phyloP scores from a whole-genome alignment of 2,329 filamentous ascomycete genomes.

The Triangularia setosa region DNA sequence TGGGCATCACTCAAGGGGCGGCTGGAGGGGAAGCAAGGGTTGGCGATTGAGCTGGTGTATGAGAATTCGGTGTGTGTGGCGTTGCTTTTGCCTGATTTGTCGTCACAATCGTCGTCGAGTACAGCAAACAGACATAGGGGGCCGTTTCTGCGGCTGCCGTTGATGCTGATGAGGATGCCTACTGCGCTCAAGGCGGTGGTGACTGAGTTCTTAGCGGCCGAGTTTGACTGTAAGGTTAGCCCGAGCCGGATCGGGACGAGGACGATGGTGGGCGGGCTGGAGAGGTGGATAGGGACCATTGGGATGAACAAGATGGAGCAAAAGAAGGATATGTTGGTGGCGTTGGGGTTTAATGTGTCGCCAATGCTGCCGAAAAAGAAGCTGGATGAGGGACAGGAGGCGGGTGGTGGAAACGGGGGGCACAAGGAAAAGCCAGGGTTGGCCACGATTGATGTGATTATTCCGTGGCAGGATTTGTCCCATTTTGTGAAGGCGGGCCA shows the following conservation, averaged over 20 bases:
- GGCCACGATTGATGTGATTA: conserved; percentile 48
- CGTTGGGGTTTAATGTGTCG: conserved; percentile 45
- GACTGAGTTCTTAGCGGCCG: conserved; percentile 47
- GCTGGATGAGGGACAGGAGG: background rate
- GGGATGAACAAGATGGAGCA: conserved; percentile 15
- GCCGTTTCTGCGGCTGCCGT: conserved; percentile 46
- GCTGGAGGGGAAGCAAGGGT: conserved; percentile 29
- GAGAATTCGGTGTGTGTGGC: conserved; percentile 51
- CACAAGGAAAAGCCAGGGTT: conserved; percentile 30
- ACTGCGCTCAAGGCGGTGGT: conserved; percentile 47
- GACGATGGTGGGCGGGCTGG: conserved; percentile 48
- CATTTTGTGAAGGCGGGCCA: conserved; percentile 41
- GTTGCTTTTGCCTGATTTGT: conserved; percentile 42
- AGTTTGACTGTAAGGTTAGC: conserved; percentile 55
- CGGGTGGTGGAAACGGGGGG: too few species aligned
- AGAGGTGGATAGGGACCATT: conserved; percentile 46
- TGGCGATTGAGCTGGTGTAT: conserved; percentile 48
- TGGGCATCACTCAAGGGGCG: background rate
- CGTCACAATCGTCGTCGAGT: background rate
- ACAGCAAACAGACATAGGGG: conserved; percentile 13
- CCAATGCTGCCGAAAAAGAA: conserved; percentile 6
- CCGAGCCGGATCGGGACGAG: conserved; percentile 47
- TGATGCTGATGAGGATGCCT: conserved; percentile 55
- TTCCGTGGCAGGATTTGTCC: conserved; percentile 45
- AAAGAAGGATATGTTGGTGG: conserved; percentile 47